phyloP scores from a whole-genome alignment of 148 eudicot species.

The Vaccinium myrtillus region DNA sequence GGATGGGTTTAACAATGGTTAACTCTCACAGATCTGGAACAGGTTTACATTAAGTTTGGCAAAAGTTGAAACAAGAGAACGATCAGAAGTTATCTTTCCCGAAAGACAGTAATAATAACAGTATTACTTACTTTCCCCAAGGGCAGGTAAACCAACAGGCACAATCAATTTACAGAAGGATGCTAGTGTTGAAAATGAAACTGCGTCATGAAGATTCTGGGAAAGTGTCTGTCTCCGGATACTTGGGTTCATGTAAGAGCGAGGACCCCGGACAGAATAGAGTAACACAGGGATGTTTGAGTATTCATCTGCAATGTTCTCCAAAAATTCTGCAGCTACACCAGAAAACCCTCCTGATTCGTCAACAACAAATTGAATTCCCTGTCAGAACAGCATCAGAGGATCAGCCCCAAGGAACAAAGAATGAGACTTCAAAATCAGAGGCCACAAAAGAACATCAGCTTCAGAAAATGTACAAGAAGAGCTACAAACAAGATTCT shows the following conservation, averaged over 20 bases:
- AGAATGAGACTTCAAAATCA: background rate
- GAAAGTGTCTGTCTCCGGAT: conserved; percentile 48
- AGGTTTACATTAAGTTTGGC: background rate
- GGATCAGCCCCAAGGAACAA: conserved; percentile 1
- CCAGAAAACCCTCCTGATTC: conserved; percentile 94
- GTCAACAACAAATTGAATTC: conserved; percentile 83
- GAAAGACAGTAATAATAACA: conserved; percentile 1
- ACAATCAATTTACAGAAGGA: conserved; percentile 69
- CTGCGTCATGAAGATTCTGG: conserved; percentile 73
- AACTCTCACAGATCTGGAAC: background rate
- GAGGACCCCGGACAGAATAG: conserved; percentile 62
- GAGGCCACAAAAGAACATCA: background rate
- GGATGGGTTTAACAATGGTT: background rate
- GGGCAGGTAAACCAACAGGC: conserved; percentile 81
- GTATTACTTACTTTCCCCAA: conserved; percentile 51
- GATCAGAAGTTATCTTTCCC: background rate
- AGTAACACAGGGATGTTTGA: conserved; percentile 76
- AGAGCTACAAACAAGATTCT: background rate
- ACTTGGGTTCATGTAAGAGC: conserved; percentile 30
- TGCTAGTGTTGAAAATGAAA: conserved; percentile 77
- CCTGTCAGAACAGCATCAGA: conserved; percentile 42
- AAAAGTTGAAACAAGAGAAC: background rate
- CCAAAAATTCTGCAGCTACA: conserved; percentile 72
- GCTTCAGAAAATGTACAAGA: conserved; percentile 5
- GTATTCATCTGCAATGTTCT: conserved; percentile 82